Base-by-base conservation (phyloP, 106 monocot genomes). In the Hemerocallis citrina region DNA sequence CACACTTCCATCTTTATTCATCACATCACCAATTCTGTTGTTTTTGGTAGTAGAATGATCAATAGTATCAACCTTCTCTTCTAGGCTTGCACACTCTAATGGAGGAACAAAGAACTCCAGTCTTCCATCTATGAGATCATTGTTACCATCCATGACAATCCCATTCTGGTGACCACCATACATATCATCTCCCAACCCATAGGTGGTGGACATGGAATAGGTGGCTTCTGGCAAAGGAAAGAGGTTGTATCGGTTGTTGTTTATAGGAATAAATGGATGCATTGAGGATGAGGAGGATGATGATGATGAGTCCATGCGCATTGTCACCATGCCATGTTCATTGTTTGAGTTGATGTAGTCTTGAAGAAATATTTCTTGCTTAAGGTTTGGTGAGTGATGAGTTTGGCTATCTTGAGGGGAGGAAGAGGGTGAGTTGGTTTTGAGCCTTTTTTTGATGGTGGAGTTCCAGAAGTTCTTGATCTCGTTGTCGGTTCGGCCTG, bases 381-480 rank as follows among this genome's bases (percentile, higher is more conserved):
- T 65, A 31, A 42, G 51, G 35, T 60, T 70, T 22, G 48, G 61
- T 5, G 45, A 50, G 24, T n/a, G n/a, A n/a, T n/a, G n/a, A n/a
- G n/a, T n/a, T n/a, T 62, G 45, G n/a, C n/a, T n/a, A n/a, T n/a
- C n/a, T n/a, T n/a, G n/a, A n/a, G n/a, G n/a, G 3, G 68, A 19
- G 1, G 74, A 22, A 7, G 52, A 40, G 7, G 60, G 36, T n/a
- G 61, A 37, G 35, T 77, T 56, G n/a, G n/a, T n/a, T 75, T 85
- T 90, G 31, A 86, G 71, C 72, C 83, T 77, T 66, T 92, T 92
- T 63, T 92, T 92, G 59, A 92, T 83, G 11, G 92, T 92, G n/a
- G 92, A 92, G 63, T 92, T 92, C 92, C 92, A 92, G 36, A 87
- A 92, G 77, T 92, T 92, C 83, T 92, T 92, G 33, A 92, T 86